Evolutionary conservation across 441 rosid genomes (phyloP).

Genomic region (Corymbia calophylla): DNA sequence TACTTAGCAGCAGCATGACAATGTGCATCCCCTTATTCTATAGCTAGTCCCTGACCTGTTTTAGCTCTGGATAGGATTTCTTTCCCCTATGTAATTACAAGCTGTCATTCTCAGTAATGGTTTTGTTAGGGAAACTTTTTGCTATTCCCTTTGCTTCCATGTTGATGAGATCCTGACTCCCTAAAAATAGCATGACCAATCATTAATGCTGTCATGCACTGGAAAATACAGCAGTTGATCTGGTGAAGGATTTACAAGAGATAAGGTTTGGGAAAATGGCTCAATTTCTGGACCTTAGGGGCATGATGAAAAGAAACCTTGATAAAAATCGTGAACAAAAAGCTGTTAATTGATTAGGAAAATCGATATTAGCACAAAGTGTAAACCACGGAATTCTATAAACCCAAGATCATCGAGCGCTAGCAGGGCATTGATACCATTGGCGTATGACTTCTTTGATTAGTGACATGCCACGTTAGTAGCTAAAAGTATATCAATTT

Average conservation of each 20-base stretch:
- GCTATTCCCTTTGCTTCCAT: background rate
- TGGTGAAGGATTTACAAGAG: background rate
- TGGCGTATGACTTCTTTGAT: background rate
- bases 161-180: background rate
- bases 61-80: background rate
- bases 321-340: background rate
- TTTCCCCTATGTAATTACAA: background rate
- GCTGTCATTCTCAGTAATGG: background rate
- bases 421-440: background rate
- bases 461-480: background rate
- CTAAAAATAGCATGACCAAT: background rate
- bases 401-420: background rate
- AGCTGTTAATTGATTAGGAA: background rate
- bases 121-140: background rate
- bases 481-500: background rate
- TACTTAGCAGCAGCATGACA: conserved; percentile 73
- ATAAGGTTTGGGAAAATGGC: background rate
- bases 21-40: conserved; percentile 63
- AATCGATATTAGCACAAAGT: background rate
- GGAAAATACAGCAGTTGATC: background rate
- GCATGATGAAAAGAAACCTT: background rate
- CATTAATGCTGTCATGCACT: background rate
- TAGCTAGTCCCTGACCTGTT: background rate
- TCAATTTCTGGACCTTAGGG: background rate
- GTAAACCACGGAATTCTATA: background rate